Conservation (phyloP, 805 yeast species). For the Candida silvicultrix region DNA sequence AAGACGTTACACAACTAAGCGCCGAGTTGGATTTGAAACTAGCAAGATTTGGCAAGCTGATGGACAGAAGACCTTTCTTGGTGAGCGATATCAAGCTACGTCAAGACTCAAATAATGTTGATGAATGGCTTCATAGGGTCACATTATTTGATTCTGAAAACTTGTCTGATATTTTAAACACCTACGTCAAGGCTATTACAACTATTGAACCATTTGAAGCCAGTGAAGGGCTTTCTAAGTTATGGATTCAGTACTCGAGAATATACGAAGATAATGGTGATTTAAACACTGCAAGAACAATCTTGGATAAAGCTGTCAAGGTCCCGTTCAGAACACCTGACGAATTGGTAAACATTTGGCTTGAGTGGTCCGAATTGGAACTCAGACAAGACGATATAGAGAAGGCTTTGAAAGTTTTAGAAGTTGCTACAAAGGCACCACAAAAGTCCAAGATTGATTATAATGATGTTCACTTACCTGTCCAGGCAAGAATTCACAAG, state of each 20-base stretch:
- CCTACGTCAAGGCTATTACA: slow-evolving; percentile 61
- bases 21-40: slow-evolving; percentile 38
- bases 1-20: slow-evolving; percentile 14
- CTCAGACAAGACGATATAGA: slow-evolving; percentile 42
- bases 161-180: slow-evolving; percentile 38
- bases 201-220: slow-evolving; percentile 55
- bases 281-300: slow-evolving; percentile 49
- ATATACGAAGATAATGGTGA: slow-evolving; percentile 55
- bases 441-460: slow-evolving; percentile 27
- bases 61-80: slow-evolving; percentile 50
- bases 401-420: slow-evolving; percentile 34
- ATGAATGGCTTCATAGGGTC: slow-evolving; percentile 64
- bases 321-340: slow-evolving; percentile 60
- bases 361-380: slow-evolving; percentile 71
- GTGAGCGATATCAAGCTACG: slow-evolving; percentile 63
- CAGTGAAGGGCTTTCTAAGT: slow-evolving; percentile 39
- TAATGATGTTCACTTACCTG: slow-evolving; percentile 37
- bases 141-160: slow-evolving; percentile 34
- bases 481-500: slow-evolving; percentile 55
- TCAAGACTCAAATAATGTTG: slow-evolving; percentile 54
- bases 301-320: slow-evolving; percentile 57
- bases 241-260: slow-evolving; percentile 70
- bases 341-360: slow-evolving; percentile 65
- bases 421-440: slow-evolving; percentile 35
- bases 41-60: slow-evolving; percentile 43